Conservation (phyloP, 2,329 filamentous ascomycete species). For the Cladosporium phlei region DNA sequence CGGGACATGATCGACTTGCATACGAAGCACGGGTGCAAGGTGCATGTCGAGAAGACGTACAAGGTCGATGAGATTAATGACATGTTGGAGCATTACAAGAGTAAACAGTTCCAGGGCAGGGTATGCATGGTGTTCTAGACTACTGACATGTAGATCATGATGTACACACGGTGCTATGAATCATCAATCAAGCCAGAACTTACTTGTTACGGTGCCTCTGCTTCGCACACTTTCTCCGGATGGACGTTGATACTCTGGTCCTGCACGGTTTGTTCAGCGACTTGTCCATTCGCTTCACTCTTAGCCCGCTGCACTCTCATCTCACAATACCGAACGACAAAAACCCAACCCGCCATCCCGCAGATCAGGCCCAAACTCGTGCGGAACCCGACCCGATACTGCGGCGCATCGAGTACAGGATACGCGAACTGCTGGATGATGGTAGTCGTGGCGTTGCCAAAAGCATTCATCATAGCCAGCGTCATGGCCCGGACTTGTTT, state of each 20-base stretch:
- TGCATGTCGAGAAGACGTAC: constrained; percentile 13
- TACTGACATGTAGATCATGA: too few species aligned
- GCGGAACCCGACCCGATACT: constrained; percentile 14
- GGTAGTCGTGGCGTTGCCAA: constrained; percentile 23
- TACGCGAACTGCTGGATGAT: constrained; percentile 20
- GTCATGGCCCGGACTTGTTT: constrained; percentile 34
- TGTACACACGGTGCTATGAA: too few species aligned
- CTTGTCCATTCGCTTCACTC: not conserved
- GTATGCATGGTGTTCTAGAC: constrained; percentile 13
- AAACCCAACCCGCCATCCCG: constrained; percentile 16
- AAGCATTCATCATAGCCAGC: constrained; percentile 35
- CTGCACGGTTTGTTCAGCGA: not conserved
- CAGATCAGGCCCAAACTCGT: constrained; percentile 16
- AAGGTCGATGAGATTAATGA: constrained; percentile 13
- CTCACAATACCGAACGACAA: constrained; percentile 15
- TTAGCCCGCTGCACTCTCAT: not conserved
- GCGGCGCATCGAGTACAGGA: constrained; percentile 13
- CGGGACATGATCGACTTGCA: constrained; percentile 14
- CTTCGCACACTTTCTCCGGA: not conserved
- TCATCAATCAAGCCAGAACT: too few species aligned
- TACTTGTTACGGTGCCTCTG: too few species aligned
- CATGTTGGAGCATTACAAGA: constrained; percentile 14
- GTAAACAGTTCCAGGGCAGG: constrained; percentile 11
- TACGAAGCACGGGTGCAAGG: constrained; percentile 7
- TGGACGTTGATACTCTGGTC: not conserved